phyloP scores from a whole-genome alignment of 805 yeast species.

The Pichia gijzeniarum region DNA sequence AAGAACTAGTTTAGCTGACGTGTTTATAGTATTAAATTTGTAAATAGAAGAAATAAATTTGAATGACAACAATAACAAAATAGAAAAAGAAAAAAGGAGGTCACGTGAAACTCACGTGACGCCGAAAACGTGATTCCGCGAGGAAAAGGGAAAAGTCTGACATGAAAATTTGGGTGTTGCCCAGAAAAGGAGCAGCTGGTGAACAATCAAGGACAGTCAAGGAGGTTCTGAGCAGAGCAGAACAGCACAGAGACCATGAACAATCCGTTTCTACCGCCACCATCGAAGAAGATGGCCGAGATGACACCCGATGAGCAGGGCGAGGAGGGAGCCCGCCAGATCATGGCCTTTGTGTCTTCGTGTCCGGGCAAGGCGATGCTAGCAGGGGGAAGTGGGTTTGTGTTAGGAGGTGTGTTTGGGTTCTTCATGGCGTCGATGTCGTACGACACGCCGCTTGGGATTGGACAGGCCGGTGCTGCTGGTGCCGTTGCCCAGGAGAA shows the following conservation, averaged over 20 bases:
- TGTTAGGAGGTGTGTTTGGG: slow-evolving; percentile 92
- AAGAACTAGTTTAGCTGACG: slow-evolving; percentile 6
- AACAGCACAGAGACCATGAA: slow-evolving; percentile 16
- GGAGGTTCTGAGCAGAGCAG: slow-evolving; percentile 3
- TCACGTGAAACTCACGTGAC: no score
- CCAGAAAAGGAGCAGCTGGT: no score
- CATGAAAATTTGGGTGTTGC: no score
- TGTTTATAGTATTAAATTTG: no score
- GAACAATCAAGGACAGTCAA: no score
- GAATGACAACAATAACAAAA: no score
- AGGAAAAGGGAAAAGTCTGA: no score
- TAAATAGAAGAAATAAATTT: no score
- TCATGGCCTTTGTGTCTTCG: slow-evolving; percentile 80
- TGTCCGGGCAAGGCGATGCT: slow-evolving; percentile 92
- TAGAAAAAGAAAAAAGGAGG: no score
- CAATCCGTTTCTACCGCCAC: slow-evolving; percentile 35
- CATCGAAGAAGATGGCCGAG: slow-evolving; percentile 49
- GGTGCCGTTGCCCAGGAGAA: slow-evolving; percentile 6
- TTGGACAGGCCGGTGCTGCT: slow-evolving; percentile 26
- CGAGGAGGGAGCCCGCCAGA: slow-evolving; percentile 76
- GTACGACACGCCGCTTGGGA: slow-evolving; percentile 72
- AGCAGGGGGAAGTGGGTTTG: slow-evolving; percentile 92
- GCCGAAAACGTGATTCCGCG: no score
- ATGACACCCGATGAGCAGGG: slow-evolving; percentile 93
- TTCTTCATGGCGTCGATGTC: slow-evolving; percentile 89